A percentile compares a stretch with the other conserved stretches of the same genome.
Conservation (phyloP, 371 early-diverging fungal genomes). For the Edhazardia aedis region DNA sequence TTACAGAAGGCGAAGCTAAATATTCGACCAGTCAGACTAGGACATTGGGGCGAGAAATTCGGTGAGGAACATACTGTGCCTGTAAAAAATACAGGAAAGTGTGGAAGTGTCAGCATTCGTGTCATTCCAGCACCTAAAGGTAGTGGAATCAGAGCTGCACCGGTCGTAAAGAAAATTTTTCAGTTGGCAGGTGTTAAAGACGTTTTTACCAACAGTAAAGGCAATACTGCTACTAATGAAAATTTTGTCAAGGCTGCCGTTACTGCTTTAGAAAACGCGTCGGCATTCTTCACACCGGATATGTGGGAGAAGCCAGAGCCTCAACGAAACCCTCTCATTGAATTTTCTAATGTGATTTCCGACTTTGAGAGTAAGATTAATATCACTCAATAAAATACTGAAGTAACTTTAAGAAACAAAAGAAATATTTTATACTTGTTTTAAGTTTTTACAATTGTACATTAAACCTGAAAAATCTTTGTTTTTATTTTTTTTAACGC, state of each 20-base stretch:
- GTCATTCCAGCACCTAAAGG: constrained; percentile 90
- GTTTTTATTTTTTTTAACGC: too few species aligned
- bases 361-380: too few species aligned
- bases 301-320: constrained; percentile 58
- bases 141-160: constrained; percentile 88
- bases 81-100: constrained; percentile 89
- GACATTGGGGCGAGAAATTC: constrained; percentile 86
- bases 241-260: constrained; percentile 98
- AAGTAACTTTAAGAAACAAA: too few species aligned
- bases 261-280: constrained; percentile 83
- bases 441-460: too few species aligned
- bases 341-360: constrained; percentile 30
- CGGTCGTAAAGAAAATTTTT: constrained; percentile 82
- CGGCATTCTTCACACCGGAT: constrained; percentile 81
- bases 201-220: constrained; percentile 78
- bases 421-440: too few species aligned
- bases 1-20: constrained; percentile 89
- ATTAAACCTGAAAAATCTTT: too few species aligned
- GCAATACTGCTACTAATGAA: constrained; percentile 58
- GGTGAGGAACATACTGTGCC: constrained; percentile 96
- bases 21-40: constrained; percentile 85
- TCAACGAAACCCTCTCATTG: constrained; percentile 31
- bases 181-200: constrained; percentile 90
- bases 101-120: constrained; percentile 77
- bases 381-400: too few species aligned